Percentiles rank a stretch among this genome's conserved stretches.
phyloP scores from a whole-genome alignment of 2,329 filamentous ascomycete species.

The Neoscytalidium dimidiatum region DNA sequence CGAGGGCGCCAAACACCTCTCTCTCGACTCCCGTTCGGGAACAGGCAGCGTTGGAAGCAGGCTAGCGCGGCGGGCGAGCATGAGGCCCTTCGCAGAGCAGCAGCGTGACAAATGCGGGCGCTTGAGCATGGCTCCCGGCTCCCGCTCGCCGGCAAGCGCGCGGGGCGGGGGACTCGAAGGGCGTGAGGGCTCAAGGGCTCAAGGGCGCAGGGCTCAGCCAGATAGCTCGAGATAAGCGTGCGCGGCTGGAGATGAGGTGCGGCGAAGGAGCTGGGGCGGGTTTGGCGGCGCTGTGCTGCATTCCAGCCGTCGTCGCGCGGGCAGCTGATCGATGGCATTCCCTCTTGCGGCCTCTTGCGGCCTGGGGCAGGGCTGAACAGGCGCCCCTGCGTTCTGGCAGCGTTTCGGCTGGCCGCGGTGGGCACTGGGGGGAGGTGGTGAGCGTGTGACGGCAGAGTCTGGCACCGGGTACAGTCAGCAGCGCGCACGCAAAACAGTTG shows the following conservation, averaged over 20 bases:
- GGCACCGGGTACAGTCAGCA: slow-evolving; percentile 5
- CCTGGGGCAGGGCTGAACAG: slow-evolving; percentile 1
- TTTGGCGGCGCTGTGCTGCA: not conserved
- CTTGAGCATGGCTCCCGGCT: not conserved
- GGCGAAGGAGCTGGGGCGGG: not conserved
- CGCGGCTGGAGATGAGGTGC: slow-evolving; percentile 7
- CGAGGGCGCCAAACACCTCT: slow-evolving; percentile 8
- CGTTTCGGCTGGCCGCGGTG: not conserved
- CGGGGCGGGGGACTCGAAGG: too few species aligned
- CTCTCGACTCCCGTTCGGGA: not conserved
- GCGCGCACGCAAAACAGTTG: slow-evolving; percentile 1
- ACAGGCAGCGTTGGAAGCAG: not conserved
- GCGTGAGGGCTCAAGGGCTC: too few species aligned
- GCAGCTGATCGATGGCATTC: slow-evolving; percentile 3
- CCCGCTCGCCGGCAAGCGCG: not conserved
- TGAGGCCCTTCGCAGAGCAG: not conserved
- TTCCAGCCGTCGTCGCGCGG: slow-evolving; percentile 1
- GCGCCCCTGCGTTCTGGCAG: slow-evolving; percentile 6
- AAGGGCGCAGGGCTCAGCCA: too few species aligned
- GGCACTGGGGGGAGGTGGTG: not conserved
- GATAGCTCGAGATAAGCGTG: not conserved
- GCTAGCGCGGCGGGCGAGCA: not conserved
- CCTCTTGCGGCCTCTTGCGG: slow-evolving; percentile 6
- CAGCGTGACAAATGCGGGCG: not conserved
- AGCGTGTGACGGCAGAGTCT: slow-evolving; percentile 1